A percentile compares a stretch with the other conserved stretches of the same genome.
Evolutionary conservation across 768 basidiomycete genomes (phyloP).

Genomic region (Podaxis rugospora): DNA sequence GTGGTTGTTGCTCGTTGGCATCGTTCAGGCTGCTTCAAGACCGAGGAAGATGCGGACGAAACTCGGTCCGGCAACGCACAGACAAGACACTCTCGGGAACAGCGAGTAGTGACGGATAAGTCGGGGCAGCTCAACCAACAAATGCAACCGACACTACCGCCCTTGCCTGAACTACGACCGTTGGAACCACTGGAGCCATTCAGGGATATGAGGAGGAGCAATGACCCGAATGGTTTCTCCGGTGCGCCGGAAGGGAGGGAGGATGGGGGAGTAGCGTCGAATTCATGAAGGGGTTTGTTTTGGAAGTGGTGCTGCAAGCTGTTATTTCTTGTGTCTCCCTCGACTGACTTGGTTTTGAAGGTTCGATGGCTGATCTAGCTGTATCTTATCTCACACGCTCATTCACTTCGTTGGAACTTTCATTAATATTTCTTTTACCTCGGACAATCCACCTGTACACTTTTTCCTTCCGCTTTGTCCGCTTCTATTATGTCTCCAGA

Average conservation of each 20-base stretch:
- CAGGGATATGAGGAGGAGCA: background rate
- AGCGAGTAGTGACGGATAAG: background rate
- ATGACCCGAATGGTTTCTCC: background rate
- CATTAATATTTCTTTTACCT: background rate
- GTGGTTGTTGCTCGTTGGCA: background rate
- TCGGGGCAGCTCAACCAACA: background rate
- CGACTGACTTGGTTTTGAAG: background rate
- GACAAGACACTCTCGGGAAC: background rate
- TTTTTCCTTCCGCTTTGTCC: background rate
- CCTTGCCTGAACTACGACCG: conserved; percentile 7
- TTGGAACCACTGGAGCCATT: conserved; percentile 9
- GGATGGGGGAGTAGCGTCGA: background rate
- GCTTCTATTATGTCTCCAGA: background rate
- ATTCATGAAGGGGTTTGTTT: background rate
- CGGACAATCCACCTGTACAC: background rate
- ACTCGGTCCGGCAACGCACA: no score
- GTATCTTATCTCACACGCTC: conserved; percentile 3
- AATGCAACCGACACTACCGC: conserved; percentile 8
- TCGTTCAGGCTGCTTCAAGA: conserved; percentile 4
- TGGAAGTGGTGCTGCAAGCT: background rate
- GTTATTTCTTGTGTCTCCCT: background rate
- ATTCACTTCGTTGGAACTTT: background rate
- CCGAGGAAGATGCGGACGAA: background rate
- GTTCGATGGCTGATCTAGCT: background rate
- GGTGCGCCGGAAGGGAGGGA: background rate